These are phyloP conservation scores for Prunus dulcis DNA, from an alignment of 306 rosid genomes.

Conservation along the genomic window DNA sequence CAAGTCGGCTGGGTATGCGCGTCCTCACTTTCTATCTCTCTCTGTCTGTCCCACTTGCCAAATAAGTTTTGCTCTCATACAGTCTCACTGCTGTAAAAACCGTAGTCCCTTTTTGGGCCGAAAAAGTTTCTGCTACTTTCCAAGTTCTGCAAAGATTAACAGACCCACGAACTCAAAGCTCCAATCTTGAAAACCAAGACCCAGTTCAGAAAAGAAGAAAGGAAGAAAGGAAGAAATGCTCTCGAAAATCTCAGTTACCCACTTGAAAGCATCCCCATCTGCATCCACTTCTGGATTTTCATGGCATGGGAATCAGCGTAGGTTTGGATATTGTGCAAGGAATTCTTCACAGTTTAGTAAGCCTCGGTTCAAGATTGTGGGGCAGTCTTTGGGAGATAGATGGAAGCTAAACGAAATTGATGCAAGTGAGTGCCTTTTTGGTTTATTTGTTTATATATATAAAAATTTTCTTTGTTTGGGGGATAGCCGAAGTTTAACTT, in stretches of 20 bases:
- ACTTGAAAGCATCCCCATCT: slow-evolving; percentile 36
- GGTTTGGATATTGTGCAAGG: slow-evolving; percentile 30
- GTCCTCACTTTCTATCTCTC: neutral
- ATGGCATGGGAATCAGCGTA: slow-evolving; percentile 19
- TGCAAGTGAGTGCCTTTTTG: slow-evolving; percentile 38
- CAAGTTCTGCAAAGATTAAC: neutral
- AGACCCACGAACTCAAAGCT: slow-evolving; percentile 20
- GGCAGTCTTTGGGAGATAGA: slow-evolving; percentile 57
- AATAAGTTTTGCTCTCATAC: neutral
- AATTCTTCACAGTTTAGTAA: slow-evolving; percentile 34
- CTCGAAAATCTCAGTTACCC: slow-evolving; percentile 37
- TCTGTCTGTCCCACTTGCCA: neutral
- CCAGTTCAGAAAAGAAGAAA: neutral
- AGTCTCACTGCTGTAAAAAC: neutral
- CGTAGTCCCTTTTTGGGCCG: neutral
- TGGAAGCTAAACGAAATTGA: slow-evolving; percentile 65
- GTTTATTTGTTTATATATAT: neutral
- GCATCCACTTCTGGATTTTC: slow-evolving; percentile 36
- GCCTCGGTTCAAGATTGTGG: slow-evolving; percentile 51
- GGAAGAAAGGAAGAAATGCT: slow-evolving; percentile 38
- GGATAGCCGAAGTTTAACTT: too few species aligned
- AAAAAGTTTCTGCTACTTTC: neutral
- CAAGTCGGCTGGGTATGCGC: too few species aligned
- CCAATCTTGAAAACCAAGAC: slow-evolving; percentile 16
- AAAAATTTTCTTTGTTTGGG: neutral